Base-by-base conservation (phyloP, 495 filamentous ascomycete species). In the Cercophora samala region DNA sequence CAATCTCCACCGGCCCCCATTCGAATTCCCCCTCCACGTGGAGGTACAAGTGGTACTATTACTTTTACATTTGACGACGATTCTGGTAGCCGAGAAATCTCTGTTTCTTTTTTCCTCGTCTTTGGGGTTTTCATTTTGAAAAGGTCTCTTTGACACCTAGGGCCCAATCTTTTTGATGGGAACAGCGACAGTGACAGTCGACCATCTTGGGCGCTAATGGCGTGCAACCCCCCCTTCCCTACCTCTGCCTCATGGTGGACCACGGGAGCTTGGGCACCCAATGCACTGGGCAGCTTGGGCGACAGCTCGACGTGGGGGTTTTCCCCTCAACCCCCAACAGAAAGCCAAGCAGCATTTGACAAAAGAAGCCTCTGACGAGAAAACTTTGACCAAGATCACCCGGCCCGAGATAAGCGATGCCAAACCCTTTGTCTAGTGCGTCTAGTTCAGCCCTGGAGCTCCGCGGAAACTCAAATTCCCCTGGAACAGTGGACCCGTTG, bases 1-100 rank as follows among this genome's bases (percentile, higher is more conserved):
- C 66, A 46, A 73, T 71, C 71, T 71, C 71, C 71, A 73, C 68
- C n/a, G 22, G 51, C 68, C 61, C 71, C 63, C 66, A 6, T 24
- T 60, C n/a, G 23, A 42, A 17, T 21, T 29, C 60, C 51, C 46
- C 60, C 59, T 71, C 63, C 64, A 69, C 64, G 69, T 66, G 60
- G 59, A 53, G 52, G 59, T 42, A 60, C 53, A 19, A 19, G 53
- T 56, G n/a, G 53, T 56, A 56, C 22, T 56, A 56, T 56, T 19
- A 56, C 53, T 56, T 46, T 46, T 46, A 46, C 37, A 46, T 46
- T 46, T 46, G 37, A 46, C 37, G 37, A 46, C 37, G 13, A 46
- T 46, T 11, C 11, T 13, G 6, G 9, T 46, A 13, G 13, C 37
- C 37, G 37, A 46, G 37, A 13, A 18, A 9, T 46, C 37, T 46